Evolutionary conservation across 768 basidiomycete species (phyloP).

Genomic region (Pulveroboletus sp.): DNA sequence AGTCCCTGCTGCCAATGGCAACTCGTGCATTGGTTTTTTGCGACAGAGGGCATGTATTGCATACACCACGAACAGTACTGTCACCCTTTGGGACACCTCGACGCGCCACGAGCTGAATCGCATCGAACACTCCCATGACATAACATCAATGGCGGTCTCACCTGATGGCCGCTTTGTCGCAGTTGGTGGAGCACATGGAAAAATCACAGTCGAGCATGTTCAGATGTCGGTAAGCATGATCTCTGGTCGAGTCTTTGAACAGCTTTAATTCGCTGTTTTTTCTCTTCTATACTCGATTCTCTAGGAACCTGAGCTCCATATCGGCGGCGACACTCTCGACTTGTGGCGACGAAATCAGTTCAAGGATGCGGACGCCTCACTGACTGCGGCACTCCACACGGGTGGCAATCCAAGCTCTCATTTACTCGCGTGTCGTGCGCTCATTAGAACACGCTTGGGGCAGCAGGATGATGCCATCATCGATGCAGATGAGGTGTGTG

Average conservation of each 20-base stretch:
- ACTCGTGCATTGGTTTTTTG: too few relatives aligned
- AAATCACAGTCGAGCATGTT: not conserved
- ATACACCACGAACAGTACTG: too few relatives aligned
- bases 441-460: conserved; percentile 3
- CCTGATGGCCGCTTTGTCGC: not conserved
- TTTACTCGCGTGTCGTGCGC: conserved; percentile 1
- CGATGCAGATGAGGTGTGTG: conserved; percentile 6
- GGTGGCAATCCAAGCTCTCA: not conserved
- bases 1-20: too few relatives aligned
- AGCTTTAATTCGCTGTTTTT: too few relatives aligned
- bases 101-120: too few relatives aligned
- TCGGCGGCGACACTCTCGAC: not conserved
- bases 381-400: not conserved
- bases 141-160: not conserved
- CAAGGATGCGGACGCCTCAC: not conserved
- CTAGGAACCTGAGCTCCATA: not conserved
- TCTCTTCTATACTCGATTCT: not conserved
- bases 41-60: too few relatives aligned
- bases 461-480: conserved; percentile 1
- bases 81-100: too few relatives aligned
- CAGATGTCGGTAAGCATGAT: not conserved
- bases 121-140: not conserved
- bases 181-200: not conserved
- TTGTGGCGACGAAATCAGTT: not conserved
- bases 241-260: too few relatives aligned